Base-by-base conservation (phyloP, 2,329 filamentous ascomycete species). In the Cephalotrichum gorgonifer region DNA sequence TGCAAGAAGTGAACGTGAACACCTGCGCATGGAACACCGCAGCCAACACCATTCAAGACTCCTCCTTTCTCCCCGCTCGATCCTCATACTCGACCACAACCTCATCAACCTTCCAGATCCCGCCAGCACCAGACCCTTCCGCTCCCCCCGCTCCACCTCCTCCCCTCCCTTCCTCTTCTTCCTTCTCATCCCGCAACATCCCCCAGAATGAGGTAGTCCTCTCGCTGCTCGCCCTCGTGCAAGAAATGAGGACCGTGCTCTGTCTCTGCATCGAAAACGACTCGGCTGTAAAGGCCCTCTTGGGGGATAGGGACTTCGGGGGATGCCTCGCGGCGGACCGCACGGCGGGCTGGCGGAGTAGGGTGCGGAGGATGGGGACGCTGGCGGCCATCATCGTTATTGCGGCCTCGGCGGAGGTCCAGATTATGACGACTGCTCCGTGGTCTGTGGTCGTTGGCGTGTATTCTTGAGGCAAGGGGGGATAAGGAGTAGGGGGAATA, bases 331-430 rank as follows among this genome's bases (percentile, higher is more conserved):
- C 5, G 17, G 35, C n/a, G 38, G 25, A 25, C 25, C 12, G 25
- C 33, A 26, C 22, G 26, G n/a, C 9, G 12, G 35, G n/a, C 14
- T 42, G 30, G 22, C 43, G 43, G 35, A 50, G 48, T 11, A 54
- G 50, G 25, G 50, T 48, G 27, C 54, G 54, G 5, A 55, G 48
- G 28, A 54, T 44, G 17, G 54, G 54, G 35, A 55, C 52, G 14
- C 51, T 54, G 14, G 54, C 53, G 12, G 54, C 52, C 39, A 55
- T 52, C 20, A 55, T 55, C 23, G 54, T 55, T 25, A 50, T 35
- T 17, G 50, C 30, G 8, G 47, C 48, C 43, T 55, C 54, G 39
- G 50, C 47, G 14, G 50, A 38, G 17, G 39, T 52, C 51, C 51
- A 55, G 17, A 55, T 54, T 35, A 52, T 44, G 25, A 53, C 39